Evolutionary conservation across 805 yeast genomes (phyloP).

Genomic region (Kluyveromyces wickerhamii): DNA sequence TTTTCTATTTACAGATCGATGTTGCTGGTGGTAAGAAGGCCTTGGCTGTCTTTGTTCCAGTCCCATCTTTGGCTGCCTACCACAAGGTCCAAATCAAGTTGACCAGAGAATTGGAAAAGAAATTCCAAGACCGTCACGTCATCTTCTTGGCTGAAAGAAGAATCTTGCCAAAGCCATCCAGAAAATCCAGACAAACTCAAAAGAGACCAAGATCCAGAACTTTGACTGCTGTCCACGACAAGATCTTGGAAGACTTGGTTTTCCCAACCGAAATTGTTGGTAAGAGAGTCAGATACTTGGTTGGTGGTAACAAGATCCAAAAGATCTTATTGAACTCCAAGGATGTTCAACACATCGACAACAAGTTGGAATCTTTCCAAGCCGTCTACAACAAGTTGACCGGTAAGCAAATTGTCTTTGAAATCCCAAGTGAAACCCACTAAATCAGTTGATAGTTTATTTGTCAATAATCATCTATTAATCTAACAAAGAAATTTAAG

Average conservation of each 20-base stretch:
- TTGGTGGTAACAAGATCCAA: constrained; percentile 98
- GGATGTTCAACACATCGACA: constrained; percentile 93
- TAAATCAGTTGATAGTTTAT: constrained; percentile 14
- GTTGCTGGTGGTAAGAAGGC: constrained; percentile 98
- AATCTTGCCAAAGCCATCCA: constrained; percentile 98
- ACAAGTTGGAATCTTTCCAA: constrained; percentile 99
- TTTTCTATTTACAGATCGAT: constrained; percentile 48
- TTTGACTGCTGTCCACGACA: constrained; percentile 96
- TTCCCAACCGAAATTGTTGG: constrained; percentile 99
- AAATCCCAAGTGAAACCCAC: constrained; percentile 56
- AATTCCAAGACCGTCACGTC: constrained; percentile 99
- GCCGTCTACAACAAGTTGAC: constrained; percentile 96
- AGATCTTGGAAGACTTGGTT: constrained; percentile 96
- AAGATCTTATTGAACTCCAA: constrained; percentile 96
- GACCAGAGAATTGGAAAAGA: constrained; percentile 99
- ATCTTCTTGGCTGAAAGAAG: constrained; percentile 99
- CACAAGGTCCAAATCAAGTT: constrained; percentile 96
- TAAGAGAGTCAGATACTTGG: constrained; percentile 98
- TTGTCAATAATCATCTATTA: constrained; percentile 7
- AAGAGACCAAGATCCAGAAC: constrained; percentile 99
- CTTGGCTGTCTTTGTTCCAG: constrained; percentile 96
- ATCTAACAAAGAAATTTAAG: constrained; percentile 6
- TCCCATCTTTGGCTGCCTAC: constrained; percentile 84
- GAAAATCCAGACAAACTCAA: constrained; percentile 88
- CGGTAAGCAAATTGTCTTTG: constrained; percentile 98